These are phyloP conservation scores for Aureobasidium sp. DNA, from an alignment of 2,329 filamentous ascomycete genomes.

Conservation along the genomic window DNA sequence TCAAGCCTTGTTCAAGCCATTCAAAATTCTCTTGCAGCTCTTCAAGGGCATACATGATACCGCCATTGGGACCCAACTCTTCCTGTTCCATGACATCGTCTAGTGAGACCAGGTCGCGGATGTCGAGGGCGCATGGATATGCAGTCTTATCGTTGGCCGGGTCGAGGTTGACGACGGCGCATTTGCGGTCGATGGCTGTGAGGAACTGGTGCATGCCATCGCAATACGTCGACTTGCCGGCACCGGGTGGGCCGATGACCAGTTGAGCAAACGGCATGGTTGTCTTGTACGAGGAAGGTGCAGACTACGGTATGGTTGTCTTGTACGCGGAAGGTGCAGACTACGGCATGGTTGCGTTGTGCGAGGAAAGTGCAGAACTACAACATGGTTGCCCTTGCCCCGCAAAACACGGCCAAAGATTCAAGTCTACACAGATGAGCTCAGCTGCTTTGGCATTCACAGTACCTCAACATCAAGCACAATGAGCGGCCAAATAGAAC, in stretches of 20 bases:
- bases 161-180: constrained; percentile 92
- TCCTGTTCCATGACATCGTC: constrained; percentile 95
- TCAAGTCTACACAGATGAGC: too few species aligned
- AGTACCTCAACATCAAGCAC: too few species aligned
- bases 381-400: too few species aligned
- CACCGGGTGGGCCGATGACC: constrained; percentile 70
- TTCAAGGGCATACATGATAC: constrained; percentile 86
- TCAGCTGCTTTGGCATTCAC: too few species aligned
- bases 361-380: too few species aligned
- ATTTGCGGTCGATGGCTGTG: constrained; percentile 88
- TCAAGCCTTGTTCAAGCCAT: constrained; percentile 78
- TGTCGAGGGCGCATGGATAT: constrained; percentile 85
- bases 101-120: constrained; percentile 78
- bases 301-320: too few species aligned
- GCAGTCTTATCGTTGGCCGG: constrained; percentile 90
- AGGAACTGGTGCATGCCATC: constrained; percentile 99
- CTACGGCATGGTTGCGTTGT: too few species aligned
- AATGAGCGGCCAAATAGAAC: constrained; percentile 73
- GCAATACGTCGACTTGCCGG: constrained; percentile 96
- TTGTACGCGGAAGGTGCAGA: too few species aligned
- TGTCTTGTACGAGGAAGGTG: too few species aligned
- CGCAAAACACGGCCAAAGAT: too few species aligned
- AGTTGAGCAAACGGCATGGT: constrained; percentile 22
- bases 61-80: constrained; percentile 84
- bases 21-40: constrained; percentile 91